Evolutionary conservation across 2,329 filamentous ascomycete species (phyloP).

Genomic region (Pleomassaria siparia): DNA sequence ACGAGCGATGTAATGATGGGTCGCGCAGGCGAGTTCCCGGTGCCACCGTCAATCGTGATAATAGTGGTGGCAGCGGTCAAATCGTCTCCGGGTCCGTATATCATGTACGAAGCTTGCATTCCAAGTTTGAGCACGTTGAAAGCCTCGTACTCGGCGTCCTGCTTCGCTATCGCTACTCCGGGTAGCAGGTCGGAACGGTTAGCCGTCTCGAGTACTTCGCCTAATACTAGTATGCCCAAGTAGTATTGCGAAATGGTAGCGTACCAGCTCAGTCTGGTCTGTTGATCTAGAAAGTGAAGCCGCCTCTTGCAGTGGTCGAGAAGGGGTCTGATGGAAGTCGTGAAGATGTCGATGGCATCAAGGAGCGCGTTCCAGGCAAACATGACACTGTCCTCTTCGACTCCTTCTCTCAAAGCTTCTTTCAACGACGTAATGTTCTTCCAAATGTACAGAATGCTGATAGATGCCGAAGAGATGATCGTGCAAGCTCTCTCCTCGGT

Average conservation of each 20-base stretch:
- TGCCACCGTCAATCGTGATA: not conserved
- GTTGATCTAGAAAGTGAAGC: conserved; percentile 7
- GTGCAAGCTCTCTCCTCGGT: conserved; percentile 7
- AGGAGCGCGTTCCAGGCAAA: conserved; percentile 3
- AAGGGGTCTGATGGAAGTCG: conserved; percentile 1
- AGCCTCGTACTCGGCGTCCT: conserved; percentile 11
- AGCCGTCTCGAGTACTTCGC: conserved; percentile 10
- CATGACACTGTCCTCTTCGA: conserved; percentile 8
- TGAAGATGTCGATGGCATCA: conserved; percentile 3
- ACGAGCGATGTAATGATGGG: conserved; percentile 1
- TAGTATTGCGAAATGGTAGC: conserved; percentile 9
- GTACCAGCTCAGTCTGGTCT: conserved; percentile 7
- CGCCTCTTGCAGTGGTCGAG: conserved; percentile 5
- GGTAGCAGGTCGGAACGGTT: conserved; percentile 9
- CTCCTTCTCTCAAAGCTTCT: conserved; percentile 14
- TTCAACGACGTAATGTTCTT: conserved; percentile 14
- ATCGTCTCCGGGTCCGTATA: conserved; percentile 1
- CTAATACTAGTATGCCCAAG: conserved; percentile 11
- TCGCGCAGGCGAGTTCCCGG: not conserved
- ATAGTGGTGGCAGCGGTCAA: not conserved
- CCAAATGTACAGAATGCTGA: conserved; percentile 11
- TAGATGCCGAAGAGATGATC: conserved; percentile 7
- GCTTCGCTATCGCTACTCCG: not conserved
- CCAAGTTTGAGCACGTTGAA: conserved; percentile 14
- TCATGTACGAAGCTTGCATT: conserved; percentile 6